A percentile compares a stretch with the other conserved stretches of the same genome.
Conservation (phyloP, 106 monocot species). For the Phalaenopsis aphrodite region DNA sequence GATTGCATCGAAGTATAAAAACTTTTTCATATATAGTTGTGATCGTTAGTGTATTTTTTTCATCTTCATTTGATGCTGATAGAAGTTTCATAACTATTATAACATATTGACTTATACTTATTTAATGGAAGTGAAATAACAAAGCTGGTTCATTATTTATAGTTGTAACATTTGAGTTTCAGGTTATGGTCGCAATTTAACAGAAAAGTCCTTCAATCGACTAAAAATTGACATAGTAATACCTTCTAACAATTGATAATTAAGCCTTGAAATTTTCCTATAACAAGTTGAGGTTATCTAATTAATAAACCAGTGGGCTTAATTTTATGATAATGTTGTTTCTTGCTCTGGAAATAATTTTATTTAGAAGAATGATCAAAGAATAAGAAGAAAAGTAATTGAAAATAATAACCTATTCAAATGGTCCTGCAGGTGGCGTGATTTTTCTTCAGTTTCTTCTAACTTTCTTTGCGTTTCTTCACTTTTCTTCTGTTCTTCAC, state of each 20-base stretch:
- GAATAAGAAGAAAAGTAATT: background rate
- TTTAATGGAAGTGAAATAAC: background rate
- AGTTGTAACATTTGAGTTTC: background rate
- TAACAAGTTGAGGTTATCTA: background rate
- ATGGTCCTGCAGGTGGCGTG: constrained; percentile 62
- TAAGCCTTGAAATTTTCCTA: background rate
- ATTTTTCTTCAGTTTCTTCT: constrained; percentile 66
- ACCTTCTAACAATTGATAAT: background rate
- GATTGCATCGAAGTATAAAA: no score
- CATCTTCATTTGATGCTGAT: no score
- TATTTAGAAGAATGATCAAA: background rate
- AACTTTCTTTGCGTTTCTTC: constrained; percentile 56
- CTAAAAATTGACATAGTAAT: background rate
- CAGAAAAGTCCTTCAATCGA: background rate
- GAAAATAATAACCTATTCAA: constrained; percentile 52
- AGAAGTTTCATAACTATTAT: no score
- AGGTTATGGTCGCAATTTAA: background rate
- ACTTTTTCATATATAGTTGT: no score
- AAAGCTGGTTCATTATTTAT: background rate
- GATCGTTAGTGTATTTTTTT: no score
- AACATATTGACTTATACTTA: background rate
- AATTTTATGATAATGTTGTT: background rate
- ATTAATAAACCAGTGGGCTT: background rate
- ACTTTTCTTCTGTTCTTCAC: constrained; percentile 41
- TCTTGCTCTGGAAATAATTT: background rate